phyloP scores from a whole-genome alignment of 1,139 yeast species.

The Candida sojae region DNA sequence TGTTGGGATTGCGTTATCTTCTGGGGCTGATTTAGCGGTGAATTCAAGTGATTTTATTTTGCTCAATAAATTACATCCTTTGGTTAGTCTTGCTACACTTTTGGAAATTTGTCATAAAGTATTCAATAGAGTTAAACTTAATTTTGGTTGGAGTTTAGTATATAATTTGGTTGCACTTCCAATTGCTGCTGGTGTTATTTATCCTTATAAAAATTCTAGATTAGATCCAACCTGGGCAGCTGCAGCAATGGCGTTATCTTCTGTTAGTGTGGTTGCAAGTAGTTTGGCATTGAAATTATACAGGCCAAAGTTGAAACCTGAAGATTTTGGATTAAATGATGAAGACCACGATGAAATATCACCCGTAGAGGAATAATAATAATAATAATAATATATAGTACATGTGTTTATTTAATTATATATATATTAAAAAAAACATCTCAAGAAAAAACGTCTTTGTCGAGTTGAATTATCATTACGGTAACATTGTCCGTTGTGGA shows the following conservation, averaged over 20 bases:
- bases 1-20: slow-evolving; percentile 59
- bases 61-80: slow-evolving; percentile 46
- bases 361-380: slow-evolving; percentile 8
- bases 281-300: slow-evolving; percentile 54
- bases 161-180: slow-evolving; percentile 50
- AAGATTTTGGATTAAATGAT: slow-evolving; percentile 15
- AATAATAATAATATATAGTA: background rate
- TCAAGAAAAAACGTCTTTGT: slow-evolving; percentile 39
- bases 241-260: slow-evolving; percentile 67
- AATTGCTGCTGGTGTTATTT: slow-evolving; percentile 64
- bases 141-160: slow-evolving; percentile 39
- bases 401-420: background rate
- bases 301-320: slow-evolving; percentile 33
- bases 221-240: slow-evolving; percentile 67
- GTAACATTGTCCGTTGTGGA: slow-evolving; percentile 92
- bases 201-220: slow-evolving; percentile 53
- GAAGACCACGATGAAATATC: slow-evolving; percentile 4
- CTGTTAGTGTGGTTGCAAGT: slow-evolving; percentile 58
- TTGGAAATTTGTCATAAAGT: slow-evolving; percentile 48
- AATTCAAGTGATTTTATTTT: slow-evolving; percentile 60
- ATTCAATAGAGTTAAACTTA: slow-evolving; percentile 55
- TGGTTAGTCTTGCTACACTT: slow-evolving; percentile 49
- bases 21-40: slow-evolving; percentile 61
- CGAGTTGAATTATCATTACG: slow-evolving; percentile 79
- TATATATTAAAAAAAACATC: background rate